Evolutionary conservation across 257 asterid genomes (phyloP), one percentile per base, ranked within the genome.

Genomic region (Thymus mandschuricus): DNA sequence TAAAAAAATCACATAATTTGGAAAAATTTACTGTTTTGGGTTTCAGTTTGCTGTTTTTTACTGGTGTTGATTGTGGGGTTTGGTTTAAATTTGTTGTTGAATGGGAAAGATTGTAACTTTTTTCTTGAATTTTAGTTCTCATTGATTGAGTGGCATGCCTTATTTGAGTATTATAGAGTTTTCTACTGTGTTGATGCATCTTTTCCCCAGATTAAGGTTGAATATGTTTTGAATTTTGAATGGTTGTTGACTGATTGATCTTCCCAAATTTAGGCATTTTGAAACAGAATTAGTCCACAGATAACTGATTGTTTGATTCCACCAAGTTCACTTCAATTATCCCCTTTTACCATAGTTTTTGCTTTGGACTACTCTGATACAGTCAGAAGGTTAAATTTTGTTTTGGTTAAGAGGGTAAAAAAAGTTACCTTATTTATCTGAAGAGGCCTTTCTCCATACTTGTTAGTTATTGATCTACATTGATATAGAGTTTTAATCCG

Each of bases 1-100:
- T 94, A 86, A 12, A 44, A 43, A 44, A 44, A 38, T 34, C 21
- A 34, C 4, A 34, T 34, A 34, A 2, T 1, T 34, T 1, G 2
- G 7, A 41, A 41, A 41, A 9, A 65, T 43, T 54, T 73, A 72
- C 71, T 13, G 33, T 64, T 45, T 72, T 78, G 27, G 59, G 33
- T 21, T 75, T 49, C 13, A 3, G 13, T 45, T 51, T 10, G 10
- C 21, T n/a, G 15, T 57, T 71, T 41, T 51, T 30, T 41, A 30
- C 45, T 51, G 6, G 55, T 70, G 41, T 33, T 34, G 61, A 29
- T 51, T 62, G 30, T 71, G 58, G 30, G 30, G 27, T 28, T 67
- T 10, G 5, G 38, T 54, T 21, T 30, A 12, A 51, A 21, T 62
- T 30, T 68, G 21, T 68, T 60, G 8, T 51, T 64, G 9, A 29